Conservation (phyloP, 768 basidiomycete species). For the Strobilomyces confusus region DNA sequence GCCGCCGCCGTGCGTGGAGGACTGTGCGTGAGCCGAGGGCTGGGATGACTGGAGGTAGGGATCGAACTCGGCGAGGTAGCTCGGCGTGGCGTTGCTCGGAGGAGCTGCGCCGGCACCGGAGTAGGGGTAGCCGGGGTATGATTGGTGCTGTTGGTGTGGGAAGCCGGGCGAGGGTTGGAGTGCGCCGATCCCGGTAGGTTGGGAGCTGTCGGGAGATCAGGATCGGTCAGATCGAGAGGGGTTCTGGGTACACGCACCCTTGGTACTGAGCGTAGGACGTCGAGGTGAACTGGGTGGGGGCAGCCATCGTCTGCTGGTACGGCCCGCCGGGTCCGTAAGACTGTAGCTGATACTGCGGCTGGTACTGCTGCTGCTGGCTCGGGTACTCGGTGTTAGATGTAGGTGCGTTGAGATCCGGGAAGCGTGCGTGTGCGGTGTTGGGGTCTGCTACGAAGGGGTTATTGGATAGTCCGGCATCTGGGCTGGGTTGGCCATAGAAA, state of each 20-base stretch:
- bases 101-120: conserved; percentile 28
- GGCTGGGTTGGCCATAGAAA: conserved; percentile 31
- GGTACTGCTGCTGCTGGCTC: conserved; percentile 32
- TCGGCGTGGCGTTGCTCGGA: conserved; percentile 11
- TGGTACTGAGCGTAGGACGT: conserved; percentile 25
- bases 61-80: conserved; percentile 39
- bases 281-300: conserved; percentile 22
- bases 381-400: conserved; percentile 19
- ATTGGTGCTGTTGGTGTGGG: conserved; percentile 51
- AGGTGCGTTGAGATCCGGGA: conserved; percentile 53
- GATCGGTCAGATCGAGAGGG: background rate
- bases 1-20: background rate
- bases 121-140: conserved; percentile 33
- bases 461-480: conserved; percentile 39
- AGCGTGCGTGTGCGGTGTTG: conserved; percentile 47
- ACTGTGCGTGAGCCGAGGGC: background rate
- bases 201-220: conserved; percentile 20
- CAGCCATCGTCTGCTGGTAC: conserved; percentile 18
- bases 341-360: conserved; percentile 31
- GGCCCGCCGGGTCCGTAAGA: conserved; percentile 5
- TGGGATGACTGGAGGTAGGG: conserved; percentile 29
- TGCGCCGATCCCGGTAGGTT: conserved; percentile 25
- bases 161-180: conserved; percentile 56
- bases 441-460: conserved; percentile 68
- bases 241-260: conserved; percentile 8